These are phyloP conservation scores for Phaeosphaeriaceae sp. DNA, from an alignment of 2,329 filamentous ascomycete genomes.

Conservation along the genomic window DNA sequence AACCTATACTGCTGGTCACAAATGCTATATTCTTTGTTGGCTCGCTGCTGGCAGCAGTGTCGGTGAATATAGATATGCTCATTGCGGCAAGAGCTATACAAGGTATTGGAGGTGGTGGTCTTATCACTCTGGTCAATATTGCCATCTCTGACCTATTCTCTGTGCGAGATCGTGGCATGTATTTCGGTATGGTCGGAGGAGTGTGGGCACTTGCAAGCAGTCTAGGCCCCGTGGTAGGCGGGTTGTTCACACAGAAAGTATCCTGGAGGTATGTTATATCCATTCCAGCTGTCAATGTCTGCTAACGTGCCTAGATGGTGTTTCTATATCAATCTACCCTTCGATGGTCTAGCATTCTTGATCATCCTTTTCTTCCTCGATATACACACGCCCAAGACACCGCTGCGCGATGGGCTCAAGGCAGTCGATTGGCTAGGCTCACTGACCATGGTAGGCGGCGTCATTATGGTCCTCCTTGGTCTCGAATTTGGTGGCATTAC, in stretches of 20 bases:
- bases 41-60: constrained; percentile 65
- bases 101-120: constrained; percentile 68
- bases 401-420: constrained; percentile 66
- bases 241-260: constrained; percentile 68
- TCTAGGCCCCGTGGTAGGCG: constrained; percentile 72
- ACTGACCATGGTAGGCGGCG: constrained; percentile 74
- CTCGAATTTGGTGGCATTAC: constrained; percentile 81
- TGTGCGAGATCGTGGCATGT: constrained; percentile 65
- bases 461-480: constrained; percentile 84
- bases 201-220: constrained; percentile 72
- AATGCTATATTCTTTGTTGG: constrained; percentile 69
- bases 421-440: constrained; percentile 73
- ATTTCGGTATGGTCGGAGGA: constrained; percentile 70
- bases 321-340: constrained; percentile 69
- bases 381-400: constrained; percentile 71
- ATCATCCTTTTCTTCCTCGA: constrained; percentile 68
- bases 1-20: constrained; percentile 66
- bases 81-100: constrained; percentile 68
- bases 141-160: constrained; percentile 69
- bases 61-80: constrained; percentile 67
- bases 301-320: constrained; percentile 43
- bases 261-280: constrained; percentile 63
- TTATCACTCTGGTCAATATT: constrained; percentile 70
- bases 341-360: constrained; percentile 65
- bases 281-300: neutral